Base-by-base conservation (phyloP, 345 rosid genomes). In the Bretschneidera sinensis region DNA sequence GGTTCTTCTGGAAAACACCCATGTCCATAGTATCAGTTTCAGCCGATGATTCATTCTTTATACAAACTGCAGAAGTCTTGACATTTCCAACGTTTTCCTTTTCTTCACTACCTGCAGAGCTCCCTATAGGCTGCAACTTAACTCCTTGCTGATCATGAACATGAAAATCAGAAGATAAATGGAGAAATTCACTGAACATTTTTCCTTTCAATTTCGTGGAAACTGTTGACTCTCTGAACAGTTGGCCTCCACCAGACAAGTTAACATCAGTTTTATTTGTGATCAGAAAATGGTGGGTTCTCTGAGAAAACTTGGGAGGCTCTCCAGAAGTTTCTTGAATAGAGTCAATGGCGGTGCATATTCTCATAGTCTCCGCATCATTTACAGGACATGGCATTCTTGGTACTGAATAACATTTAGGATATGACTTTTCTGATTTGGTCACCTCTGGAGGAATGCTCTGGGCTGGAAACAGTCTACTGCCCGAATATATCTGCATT, bases 1-100 rank as follows among this genome's bases (percentile, higher is more conserved):
- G 74, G 52, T 65, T 76, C 51, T 62, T 67, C 51, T 48, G 65
- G 59, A 76, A 69, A 57, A 60, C 60, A 85, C 84, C 89, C 78
- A 89, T 70, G 54, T 84, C 95, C 85, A 89, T 73, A 54, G 83
- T 78, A 53, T 81, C 74, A 51, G 92, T 87, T 62, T 90, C 96
- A 0, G 79, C 83, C 7, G 92, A 84, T 47, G 96, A 89, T 69
- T 77, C 90, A 43, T 74, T 78, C 70, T 62, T 68, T 20, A 62
- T 54, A 61, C 71, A 61, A 63, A 53, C 35, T n/a, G 75, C 52
- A 48, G 70, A 66, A 47, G 67, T 53, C 54, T 62, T 73, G 35
- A 60, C 18, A 57, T 63, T 63, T 22, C 66, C 70, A 24, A 53
- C 45, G 20, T 77, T 68, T 57, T 62, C 82, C 54, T 59, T 65